phyloP scores from a whole-genome alignment of 495 filamentous ascomycete genomes.

The Coniosporium apollinis region DNA sequence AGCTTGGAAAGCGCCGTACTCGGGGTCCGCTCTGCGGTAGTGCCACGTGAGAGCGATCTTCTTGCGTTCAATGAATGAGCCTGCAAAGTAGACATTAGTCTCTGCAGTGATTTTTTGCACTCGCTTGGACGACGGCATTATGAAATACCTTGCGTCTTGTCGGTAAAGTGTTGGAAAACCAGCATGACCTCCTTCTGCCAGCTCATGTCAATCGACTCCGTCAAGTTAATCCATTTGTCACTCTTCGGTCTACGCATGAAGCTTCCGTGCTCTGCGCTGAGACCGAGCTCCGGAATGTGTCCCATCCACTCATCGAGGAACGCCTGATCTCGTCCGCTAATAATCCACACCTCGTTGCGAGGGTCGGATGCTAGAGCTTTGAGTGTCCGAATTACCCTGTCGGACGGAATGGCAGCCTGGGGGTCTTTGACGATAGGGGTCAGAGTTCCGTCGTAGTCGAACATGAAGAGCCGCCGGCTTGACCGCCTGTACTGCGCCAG shows the following conservation, averaged over 20 bases:
- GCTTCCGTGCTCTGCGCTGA: slow-evolving; percentile 90
- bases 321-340: slow-evolving; percentile 77
- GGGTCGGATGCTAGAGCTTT: slow-evolving; percentile 63
- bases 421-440: slow-evolving; percentile 90
- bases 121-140: neutral
- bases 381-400: slow-evolving; percentile 61
- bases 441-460: slow-evolving; percentile 97
- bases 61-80: slow-evolving; percentile 84
- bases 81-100: slow-evolving; percentile 18
- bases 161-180: slow-evolving; percentile 70
- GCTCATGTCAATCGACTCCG: slow-evolving; percentile 65
- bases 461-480: slow-evolving; percentile 75
- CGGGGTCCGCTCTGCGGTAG: slow-evolving; percentile 76
- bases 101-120: neutral
- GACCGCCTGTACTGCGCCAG: slow-evolving; percentile 54
- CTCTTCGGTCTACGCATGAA: slow-evolving; percentile 66
- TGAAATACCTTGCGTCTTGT: slow-evolving; percentile 53
- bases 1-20: slow-evolving; percentile 59
- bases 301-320: slow-evolving; percentile 81
- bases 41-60: slow-evolving; percentile 91
- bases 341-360: slow-evolving; percentile 88
- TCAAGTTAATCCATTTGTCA: slow-evolving; percentile 69
- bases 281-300: slow-evolving; percentile 64
- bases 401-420: slow-evolving; percentile 67
- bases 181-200: slow-evolving; percentile 74